Base-by-base conservation (phyloP, 352 stramenopile genomes). In the Peronosclerospora sorghi region DNA sequence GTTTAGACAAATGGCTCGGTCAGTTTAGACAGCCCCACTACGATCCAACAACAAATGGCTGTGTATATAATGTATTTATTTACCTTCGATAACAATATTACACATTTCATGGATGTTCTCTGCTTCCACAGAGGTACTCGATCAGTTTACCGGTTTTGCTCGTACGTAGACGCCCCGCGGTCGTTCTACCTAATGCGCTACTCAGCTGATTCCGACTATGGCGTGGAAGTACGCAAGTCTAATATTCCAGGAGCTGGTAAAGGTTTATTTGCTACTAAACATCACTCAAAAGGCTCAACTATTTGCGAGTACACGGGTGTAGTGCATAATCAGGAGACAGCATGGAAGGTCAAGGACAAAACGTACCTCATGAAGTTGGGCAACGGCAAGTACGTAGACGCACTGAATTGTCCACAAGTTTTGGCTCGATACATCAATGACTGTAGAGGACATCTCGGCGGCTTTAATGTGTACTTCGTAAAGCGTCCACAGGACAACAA, bases 351-450 rank as follows among this genome's bases (percentile, higher is more conserved):
- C 1, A 32, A 42, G 14, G 75, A 88, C 59, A 88, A 91, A 51
- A 52, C 63, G 13, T 91, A 86, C 44, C 56, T 91, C 20, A 88
- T 91, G 75, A 81, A 75, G 27, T 52, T 91, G n/a, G 75, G 78
- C 39, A 52, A 75, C n/a, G 64, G 64, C 37, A 71, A 73, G 34
- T 91, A 86, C 60, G 65, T 91, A 21, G 78, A 91, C 51, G 73
- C 78, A 14, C 54, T 61, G 19, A n/a, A 75, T 15, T 62, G 44
- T 4, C 46, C 47, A 0, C 9, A 80, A 12, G 66, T 86, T 13
- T 40, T 77, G 18, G 75, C 78, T 1, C 51, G 78, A 9, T 92
- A 80, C 55, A 89, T 92, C 36, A 92, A 92, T 51, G 79, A 89
- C 61, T 86, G 74, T 52, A 46, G 73, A 49, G 61, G 64, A 12